These are phyloP conservation scores for Paspalum notatum DNA, from an alignment of 176 grass and related monocot genomes.

Conservation along the genomic window DNA sequence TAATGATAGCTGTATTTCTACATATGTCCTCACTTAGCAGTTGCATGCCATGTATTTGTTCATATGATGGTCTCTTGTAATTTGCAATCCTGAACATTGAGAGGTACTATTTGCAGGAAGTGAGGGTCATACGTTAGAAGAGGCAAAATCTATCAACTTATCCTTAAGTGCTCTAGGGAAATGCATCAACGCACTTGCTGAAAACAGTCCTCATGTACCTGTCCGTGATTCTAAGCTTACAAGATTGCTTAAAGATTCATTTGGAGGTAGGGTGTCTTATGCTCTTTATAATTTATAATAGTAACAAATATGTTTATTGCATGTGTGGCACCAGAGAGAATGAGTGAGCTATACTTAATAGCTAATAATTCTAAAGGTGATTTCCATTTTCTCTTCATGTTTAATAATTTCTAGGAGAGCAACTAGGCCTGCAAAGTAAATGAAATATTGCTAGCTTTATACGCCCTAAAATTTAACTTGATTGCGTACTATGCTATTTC, in stretches of 20 bases:
- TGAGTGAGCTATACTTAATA: background rate
- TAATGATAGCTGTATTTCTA: background rate
- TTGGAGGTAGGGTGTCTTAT: constrained; percentile 76
- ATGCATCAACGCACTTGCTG: constrained; percentile 99
- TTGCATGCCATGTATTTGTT: constrained; percentile 8
- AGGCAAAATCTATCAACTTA: constrained; percentile 99
- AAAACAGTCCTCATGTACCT: constrained; percentile 94
- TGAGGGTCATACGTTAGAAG: constrained; percentile 98
- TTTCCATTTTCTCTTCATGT: background rate
- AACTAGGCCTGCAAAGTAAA: background rate
- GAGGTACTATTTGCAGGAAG: constrained; percentile 67
- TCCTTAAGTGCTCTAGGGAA: constrained; percentile 93
- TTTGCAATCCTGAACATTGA: constrained; percentile 27
- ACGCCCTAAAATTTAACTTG: background rate
- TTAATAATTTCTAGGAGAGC: background rate
- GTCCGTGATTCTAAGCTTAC: constrained; percentile 98
- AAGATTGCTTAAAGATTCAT: constrained; percentile 99
- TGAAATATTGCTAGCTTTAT: background rate
- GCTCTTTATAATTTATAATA: background rate
- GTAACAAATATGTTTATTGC: background rate
- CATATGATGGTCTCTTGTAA: background rate
- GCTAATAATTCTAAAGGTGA: background rate
- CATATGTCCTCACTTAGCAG: background rate
- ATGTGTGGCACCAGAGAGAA: background rate
- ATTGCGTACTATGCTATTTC: background rate